These are phyloP conservation scores for Pugionium cornutum DNA, from an alignment of 345 rosid species.

Conservation along the genomic window DNA sequence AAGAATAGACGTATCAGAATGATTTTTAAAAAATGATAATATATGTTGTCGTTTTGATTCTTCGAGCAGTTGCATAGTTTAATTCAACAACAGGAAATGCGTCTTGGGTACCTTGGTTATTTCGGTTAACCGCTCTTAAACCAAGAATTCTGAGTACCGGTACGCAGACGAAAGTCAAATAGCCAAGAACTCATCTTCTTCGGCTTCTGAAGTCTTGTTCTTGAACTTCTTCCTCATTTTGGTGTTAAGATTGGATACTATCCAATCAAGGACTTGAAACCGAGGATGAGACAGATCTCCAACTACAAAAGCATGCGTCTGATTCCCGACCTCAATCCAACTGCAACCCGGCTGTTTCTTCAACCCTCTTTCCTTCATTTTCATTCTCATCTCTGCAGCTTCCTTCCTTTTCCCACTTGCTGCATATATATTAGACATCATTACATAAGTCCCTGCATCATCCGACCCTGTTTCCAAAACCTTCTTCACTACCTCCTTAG, in stretches of 20 bases:
- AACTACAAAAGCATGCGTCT: constrained; percentile 53
- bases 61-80: not conserved
- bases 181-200: constrained; percentile 21
- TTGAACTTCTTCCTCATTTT: constrained; percentile 46
- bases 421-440: constrained; percentile 65
- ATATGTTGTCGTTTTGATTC: not conserved
- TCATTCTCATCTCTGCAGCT: constrained; percentile 52
- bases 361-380: constrained; percentile 64
- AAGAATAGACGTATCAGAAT: not conserved
- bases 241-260: constrained; percentile 47
- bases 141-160: not conserved
- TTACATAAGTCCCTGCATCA: constrained; percentile 52
- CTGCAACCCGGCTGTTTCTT: constrained; percentile 82
- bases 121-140: not conserved
- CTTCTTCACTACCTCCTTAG: constrained; percentile 53
- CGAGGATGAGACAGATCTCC: constrained; percentile 55
- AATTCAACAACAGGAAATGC: constrained; percentile 1
- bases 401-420: constrained; percentile 53
- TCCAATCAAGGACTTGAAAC: constrained; percentile 38
- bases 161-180: constrained; percentile 27
- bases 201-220: constrained; percentile 16
- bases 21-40: not conserved
- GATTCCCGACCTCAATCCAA: constrained; percentile 59
- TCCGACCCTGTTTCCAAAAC: constrained; percentile 54
- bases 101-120: not conserved